Evolutionary conservation across 2,329 filamentous ascomycete genomes (phyloP), one percentile per base, ranked within the genome.

Genomic region (Pleoardoris graminearum): DNA sequence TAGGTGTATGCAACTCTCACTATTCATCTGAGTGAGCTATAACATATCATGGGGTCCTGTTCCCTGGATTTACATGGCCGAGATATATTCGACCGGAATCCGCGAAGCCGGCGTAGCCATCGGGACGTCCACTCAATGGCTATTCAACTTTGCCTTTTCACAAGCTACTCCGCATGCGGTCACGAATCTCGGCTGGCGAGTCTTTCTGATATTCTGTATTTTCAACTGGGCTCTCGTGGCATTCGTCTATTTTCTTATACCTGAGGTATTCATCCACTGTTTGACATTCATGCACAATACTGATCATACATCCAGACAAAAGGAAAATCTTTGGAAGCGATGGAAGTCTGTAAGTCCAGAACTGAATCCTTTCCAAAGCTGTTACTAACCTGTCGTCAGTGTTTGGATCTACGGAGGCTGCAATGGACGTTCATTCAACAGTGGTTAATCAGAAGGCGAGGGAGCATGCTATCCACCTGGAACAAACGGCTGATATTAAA

Each of bases 91-190:
- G 16, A 47, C 46, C 1, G 35, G 46, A 16, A 77, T 82, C 41
- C 76, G 80, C 10, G 79, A 81, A 48, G 70, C 75, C 4, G 79
- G 78, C 6, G 77, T 80, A 29, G 77, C 78, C n/a, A 70, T 79
- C 27, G 79, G 77, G 6, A 79, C 79, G 4, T 70, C 76, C 1
- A 78, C 76, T 0, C 79, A 82, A 59, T 82, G 79, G 79, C 66
- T 79, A 3, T 77, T 75, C 66, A 82, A 81, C 66, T 82, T 81
- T 65, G 70, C 76, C 19, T 79, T 81, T 64, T 70, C 25, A 7
- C 46, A 48, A 17, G 33, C 73, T 14, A 82, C 79, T 1, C 80
- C 80, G 0, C 78, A 78, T 60, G 80, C 79, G 73, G 77, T 83
- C 49, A 59, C 65, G 3, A 74, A 73, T 29, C 70, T 82, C 45